Conservation (phyloP, 306 rosid species). For the Quillaja saponaria region DNA sequence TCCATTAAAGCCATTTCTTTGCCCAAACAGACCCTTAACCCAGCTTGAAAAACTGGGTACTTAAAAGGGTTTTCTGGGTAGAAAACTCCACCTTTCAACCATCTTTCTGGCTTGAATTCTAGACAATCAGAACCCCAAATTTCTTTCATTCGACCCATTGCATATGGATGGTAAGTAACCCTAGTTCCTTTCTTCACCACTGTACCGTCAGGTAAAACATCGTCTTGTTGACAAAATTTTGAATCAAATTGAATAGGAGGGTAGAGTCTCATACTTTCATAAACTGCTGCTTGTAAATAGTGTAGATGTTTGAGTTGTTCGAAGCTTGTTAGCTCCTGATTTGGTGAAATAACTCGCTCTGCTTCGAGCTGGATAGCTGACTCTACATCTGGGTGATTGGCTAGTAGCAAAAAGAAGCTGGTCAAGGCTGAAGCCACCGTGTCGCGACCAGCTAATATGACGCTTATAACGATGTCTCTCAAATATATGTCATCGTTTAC, state of each 20-base stretch:
- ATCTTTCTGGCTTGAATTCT: constrained; percentile 69
- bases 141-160: constrained; percentile 72
- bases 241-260: constrained; percentile 89
- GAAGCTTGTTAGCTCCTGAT: constrained; percentile 20
- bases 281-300: constrained; percentile 60
- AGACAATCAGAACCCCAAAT: constrained; percentile 72
- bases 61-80: constrained; percentile 42
- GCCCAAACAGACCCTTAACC: constrained; percentile 75
- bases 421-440: constrained; percentile 79
- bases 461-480: constrained; percentile 73
- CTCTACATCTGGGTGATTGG: constrained; percentile 45
- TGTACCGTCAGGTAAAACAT: constrained; percentile 70
- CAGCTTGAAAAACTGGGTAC: constrained; percentile 83
- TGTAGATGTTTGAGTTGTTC: constrained; percentile 55
- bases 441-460: constrained; percentile 81
- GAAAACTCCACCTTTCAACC: constrained; percentile 59
- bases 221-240: constrained; percentile 62
- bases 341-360: constrained; percentile 44
- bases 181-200: constrained; percentile 67
- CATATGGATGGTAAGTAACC: constrained; percentile 84
- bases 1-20: constrained; percentile 81
- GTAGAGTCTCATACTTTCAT: constrained; percentile 74
- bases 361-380: constrained; percentile 53
- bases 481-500: constrained; percentile 61
- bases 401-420: constrained; percentile 73